Base-by-base conservation (phyloP, 371 early-diverging fungal genomes). In the Rhizopus delemar region DNA sequence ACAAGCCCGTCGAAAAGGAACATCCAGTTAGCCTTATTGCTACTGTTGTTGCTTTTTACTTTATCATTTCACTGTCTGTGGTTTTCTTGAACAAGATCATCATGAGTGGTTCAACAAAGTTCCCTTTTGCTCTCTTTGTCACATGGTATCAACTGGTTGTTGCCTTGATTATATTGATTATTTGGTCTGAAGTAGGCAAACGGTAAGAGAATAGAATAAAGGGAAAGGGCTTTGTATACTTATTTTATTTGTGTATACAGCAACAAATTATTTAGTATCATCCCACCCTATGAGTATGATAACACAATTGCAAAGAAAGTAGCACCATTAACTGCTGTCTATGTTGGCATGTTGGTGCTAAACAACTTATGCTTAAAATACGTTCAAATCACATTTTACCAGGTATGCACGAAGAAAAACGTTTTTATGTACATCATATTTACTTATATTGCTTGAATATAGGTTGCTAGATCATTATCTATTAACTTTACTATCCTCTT, bases 51-150 rank as follows among this genome's bases (percentile, higher is more conserved):
- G 73, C 78, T 45, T 89, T 87, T 56, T 89, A 89, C 63, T 88
- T 86, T 75, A 71, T 80, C 58, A 82, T 79, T 56, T 89, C 89
- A 12, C 76, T 89, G 36, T 79, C 89, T 4, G 87, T 89, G n/a
- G 89, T 89, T 28, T 89, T 88, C 54, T 72, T 89, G 50, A 89
- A 89, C 75, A 89, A 89, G 80, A 81, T 82, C 62, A 88, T 89
- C 61, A 69, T 89, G 57, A 83, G 85, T 52, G 79, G 79, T 5
- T 77, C 85, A 13, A 50, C 62, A 22, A 85, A 86, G 11, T 89
- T 89, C 57, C 82, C 86, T 5, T 89, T 81, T 72, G 86, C 89
- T 35, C 74, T 86, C 33, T 86, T 86, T 51, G 86, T 86, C 39
- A 89, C 86, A 34, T 86, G 86, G 80, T 89, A 76, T 60, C 88